Conservation (phyloP, 371 early-diverging fungal genomes). For the Basidiobolus heterosporus region DNA sequence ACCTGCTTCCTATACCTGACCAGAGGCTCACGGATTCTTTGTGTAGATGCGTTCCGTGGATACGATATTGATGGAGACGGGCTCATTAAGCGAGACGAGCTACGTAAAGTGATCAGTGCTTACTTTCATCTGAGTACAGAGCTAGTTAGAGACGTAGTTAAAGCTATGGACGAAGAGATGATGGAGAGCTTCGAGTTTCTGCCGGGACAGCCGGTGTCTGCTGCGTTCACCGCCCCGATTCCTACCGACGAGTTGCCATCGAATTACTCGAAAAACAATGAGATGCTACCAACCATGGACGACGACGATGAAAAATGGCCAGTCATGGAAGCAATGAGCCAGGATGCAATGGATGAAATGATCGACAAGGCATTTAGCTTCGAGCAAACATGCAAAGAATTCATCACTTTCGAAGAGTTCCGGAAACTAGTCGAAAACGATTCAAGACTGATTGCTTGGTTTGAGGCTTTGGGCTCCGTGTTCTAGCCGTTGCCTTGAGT, state of each 20-base stretch:
- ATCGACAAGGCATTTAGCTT: constrained; percentile 61
- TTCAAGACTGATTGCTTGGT: constrained; percentile 46
- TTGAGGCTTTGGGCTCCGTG: constrained; percentile 51
- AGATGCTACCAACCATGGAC: constrained; percentile 13
- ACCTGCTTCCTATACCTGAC: neutral
- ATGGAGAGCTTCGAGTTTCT: constrained; percentile 78
- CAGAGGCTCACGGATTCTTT: neutral
- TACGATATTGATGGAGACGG: constrained; percentile 88
- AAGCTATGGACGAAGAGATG: constrained; percentile 78
- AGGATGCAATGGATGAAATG: constrained; percentile 84
- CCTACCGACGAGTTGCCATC: constrained; percentile 21
- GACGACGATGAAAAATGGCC: constrained; percentile 51
- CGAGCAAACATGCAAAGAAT: constrained; percentile 34
- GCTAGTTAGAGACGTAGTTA: constrained; percentile 73
- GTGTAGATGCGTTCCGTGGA: constrained; percentile 70
- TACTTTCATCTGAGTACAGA: constrained; percentile 79
- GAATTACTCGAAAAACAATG: constrained; percentile 9
- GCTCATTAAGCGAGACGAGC: constrained; percentile 62
- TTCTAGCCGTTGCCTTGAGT: constrained; percentile 18
- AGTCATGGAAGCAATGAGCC: constrained; percentile 77
- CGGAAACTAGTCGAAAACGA: constrained; percentile 44
- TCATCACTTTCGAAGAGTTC: constrained; percentile 63
- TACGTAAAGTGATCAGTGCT: constrained; percentile 77
- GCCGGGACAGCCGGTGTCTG: constrained; percentile 79
- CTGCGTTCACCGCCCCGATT: constrained; percentile 77